These are phyloP conservation scores for Moesziomyces parantarcticus DNA, from an alignment of 1,284 basidiomycete species.

Conservation along the genomic window DNA sequence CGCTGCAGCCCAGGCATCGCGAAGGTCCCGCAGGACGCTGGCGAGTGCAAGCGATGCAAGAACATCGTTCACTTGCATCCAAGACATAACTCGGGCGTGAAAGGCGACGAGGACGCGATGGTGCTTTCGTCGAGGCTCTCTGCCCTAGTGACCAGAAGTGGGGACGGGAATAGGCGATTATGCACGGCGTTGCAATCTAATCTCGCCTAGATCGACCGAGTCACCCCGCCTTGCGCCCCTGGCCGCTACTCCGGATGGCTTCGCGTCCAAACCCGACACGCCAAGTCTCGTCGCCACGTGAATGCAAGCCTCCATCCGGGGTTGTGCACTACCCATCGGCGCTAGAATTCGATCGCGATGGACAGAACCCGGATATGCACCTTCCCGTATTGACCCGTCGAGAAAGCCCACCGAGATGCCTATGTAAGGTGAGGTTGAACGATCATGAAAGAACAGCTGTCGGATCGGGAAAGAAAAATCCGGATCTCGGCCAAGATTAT, in stretches of 20 bases:
- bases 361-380: not conserved
- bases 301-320: too few relatives aligned
- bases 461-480: not conserved
- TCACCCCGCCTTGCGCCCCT: conserved; percentile 4
- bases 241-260: not conserved
- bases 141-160: too few relatives aligned
- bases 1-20: not conserved
- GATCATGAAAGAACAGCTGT: not conserved
- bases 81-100: not conserved
- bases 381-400: not conserved
- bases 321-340: too few relatives aligned
- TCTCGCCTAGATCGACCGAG: conserved; percentile 20
- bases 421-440: too few relatives aligned
- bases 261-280: not conserved
- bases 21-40: too few relatives aligned
- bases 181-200: conserved; percentile 10
- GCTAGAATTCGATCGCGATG: not conserved
- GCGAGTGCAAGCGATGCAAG: too few relatives aligned
- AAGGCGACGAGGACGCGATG: not conserved
- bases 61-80: too few relatives aligned
- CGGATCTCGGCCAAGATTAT: not conserved
- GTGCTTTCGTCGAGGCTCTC: too few relatives aligned
- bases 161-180: not conserved
- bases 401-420: too few relatives aligned
- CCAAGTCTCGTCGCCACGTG: not conserved